These are phyloP conservation scores for Ilyonectria destructans DNA, from an alignment of 2,329 filamentous ascomycete genomes.

Conservation along the genomic window DNA sequence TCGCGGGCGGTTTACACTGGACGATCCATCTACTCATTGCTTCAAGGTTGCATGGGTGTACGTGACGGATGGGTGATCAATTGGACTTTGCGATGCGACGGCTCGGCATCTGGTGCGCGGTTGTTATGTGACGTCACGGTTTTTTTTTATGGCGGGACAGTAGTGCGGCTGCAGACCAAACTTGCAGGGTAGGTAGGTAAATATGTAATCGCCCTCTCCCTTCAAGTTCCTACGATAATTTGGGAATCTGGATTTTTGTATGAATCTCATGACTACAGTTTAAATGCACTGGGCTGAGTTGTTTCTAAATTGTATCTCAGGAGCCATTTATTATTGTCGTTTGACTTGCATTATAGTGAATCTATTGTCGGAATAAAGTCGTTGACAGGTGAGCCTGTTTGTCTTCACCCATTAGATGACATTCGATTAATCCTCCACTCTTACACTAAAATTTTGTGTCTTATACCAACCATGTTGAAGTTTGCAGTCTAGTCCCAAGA, in stretches of 20 bases:
- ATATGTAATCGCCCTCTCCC: too few species aligned
- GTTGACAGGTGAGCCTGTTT: neutral
- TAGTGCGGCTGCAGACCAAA: neutral
- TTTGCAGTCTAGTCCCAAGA: neutral
- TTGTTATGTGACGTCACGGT: constrained; percentile 43
- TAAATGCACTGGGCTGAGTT: too few species aligned
- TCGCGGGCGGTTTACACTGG: constrained; percentile 35
- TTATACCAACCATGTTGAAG: neutral
- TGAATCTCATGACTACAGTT: too few species aligned
- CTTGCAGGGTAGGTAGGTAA: too few species aligned
- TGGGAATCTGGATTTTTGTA: too few species aligned
- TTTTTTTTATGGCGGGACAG: constrained; percentile 13
- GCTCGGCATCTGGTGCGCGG: constrained; percentile 17
- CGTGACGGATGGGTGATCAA: constrained; percentile 1
- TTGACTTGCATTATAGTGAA: too few species aligned
- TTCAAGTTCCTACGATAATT: too few species aligned
- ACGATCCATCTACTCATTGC: constrained; percentile 42
- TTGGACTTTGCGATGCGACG: constrained; percentile 15
- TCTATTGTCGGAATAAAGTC: too few species aligned
- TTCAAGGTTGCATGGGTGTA: constrained; percentile 30
- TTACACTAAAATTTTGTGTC: neutral
- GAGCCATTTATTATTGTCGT: too few species aligned
- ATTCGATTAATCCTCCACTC: neutral
- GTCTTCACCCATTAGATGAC: neutral
- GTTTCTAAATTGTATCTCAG: too few species aligned